These are phyloP conservation scores for Hyphopichia fennica DNA, from an alignment of 1,139 yeast genomes.

Conservation along the genomic window DNA sequence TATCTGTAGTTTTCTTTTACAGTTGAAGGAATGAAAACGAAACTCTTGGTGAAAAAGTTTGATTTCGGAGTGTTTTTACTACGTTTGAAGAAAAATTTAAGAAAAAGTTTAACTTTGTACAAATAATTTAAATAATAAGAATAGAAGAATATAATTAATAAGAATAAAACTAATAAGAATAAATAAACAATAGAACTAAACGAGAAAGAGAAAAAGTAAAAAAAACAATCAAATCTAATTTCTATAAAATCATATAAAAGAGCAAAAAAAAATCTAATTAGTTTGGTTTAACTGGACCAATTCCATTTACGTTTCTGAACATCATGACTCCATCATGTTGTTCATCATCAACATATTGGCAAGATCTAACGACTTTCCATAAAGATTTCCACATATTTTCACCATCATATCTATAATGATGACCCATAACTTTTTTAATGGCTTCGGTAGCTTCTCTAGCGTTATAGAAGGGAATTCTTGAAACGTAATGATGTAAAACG, in stretches of 20 bases:
- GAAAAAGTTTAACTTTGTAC: too few species aligned
- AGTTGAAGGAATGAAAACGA: too few species aligned
- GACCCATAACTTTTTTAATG: conserved; percentile 79
- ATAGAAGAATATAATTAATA: not conserved
- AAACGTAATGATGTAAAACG: conserved; percentile 81
- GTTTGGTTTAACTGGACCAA: conserved; percentile 31
- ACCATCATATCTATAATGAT: conserved; percentile 65
- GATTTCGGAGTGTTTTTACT: too few species aligned
- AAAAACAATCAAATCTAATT: not conserved
- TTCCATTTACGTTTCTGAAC: conserved; percentile 69
- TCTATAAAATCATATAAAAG: not conserved
- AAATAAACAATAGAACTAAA: not conserved
- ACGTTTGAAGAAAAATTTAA: too few species aligned
- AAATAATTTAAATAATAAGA: not conserved
- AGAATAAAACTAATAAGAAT: not conserved
- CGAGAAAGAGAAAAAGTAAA: not conserved
- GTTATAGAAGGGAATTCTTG: conserved; percentile 84
- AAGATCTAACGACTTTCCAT: conserved; percentile 69
- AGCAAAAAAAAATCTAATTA: conserved; percentile 14
- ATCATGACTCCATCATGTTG: conserved; percentile 62
- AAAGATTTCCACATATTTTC: conserved; percentile 73
- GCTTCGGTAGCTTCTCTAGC: conserved; percentile 81
- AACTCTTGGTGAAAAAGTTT: too few species aligned
- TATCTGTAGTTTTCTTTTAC: too few species aligned
- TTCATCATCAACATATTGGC: conserved; percentile 80